Evolutionary conservation across 2,329 filamentous ascomycete genomes (phyloP).

Genomic region (Trichophyton schoenleinii): DNA sequence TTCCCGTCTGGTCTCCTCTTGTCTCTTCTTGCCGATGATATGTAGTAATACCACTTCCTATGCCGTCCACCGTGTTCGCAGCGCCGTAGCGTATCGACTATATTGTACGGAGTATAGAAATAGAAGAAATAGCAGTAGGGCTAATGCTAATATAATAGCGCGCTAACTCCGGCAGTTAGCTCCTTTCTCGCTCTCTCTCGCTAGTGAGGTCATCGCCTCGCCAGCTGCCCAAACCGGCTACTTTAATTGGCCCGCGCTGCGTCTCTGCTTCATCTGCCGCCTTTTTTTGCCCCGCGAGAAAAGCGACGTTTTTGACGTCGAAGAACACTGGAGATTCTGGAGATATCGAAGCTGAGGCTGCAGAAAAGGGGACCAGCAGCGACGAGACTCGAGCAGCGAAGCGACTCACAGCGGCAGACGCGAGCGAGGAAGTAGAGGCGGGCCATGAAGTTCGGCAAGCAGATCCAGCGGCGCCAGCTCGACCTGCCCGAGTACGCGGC

Average conservation of each 20-base stretch:
- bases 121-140: too few species aligned
- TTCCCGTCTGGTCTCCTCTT: not conserved
- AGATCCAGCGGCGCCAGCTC: slow-evolving; percentile 97
- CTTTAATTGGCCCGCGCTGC: not conserved
- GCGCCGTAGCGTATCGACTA: too few species aligned
- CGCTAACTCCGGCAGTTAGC: not conserved
- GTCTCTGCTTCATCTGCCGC: not conserved
- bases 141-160: not conserved
- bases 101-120: too few species aligned
- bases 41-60: not conserved
- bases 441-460: slow-evolving; percentile 96
- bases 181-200: not conserved
- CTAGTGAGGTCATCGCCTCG: not conserved
- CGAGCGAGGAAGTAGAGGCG: not conserved
- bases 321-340: not conserved
- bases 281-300: not conserved
- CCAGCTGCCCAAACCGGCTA: not conserved
- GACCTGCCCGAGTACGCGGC: slow-evolving; percentile 98
- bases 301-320: not conserved
- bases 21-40: not conserved
- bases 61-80: too few species aligned
- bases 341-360: not conserved
- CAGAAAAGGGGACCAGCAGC: not conserved
- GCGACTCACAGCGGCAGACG: not conserved
- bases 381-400: not conserved